Base-by-base conservation (phyloP, 495 filamentous ascomycete genomes). In the Haplographium delicatum region DNA sequence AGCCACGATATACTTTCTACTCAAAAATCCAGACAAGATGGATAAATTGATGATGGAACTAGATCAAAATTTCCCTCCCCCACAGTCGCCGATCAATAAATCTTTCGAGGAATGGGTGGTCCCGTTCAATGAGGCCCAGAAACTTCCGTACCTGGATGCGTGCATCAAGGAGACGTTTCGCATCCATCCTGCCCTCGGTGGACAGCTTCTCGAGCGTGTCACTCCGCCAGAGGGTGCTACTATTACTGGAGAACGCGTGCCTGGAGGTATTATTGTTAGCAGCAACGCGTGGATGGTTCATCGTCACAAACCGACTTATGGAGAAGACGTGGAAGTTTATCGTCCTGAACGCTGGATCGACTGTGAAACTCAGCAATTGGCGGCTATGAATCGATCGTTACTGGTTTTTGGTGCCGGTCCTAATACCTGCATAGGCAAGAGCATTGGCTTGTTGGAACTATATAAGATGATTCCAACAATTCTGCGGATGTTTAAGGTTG, bases 281-380 rank as follows among this genome's bases (percentile, higher is more conserved):
- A 60, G 57, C 41, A 61, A 60, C 38, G 38, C 57, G 0, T 58
- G 59, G 23, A 58, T 50, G 2, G n/a, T 64, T 9, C 48, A 51
- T 44, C 65, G 70, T 11, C 54, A 72, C 31, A 61, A 70, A 6
- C 65, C 67, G 15, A 61, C 82, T 1, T 83, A 75, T 52, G 75
- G 78, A 22, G 57, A 62, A 34, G 74, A 77, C 53, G 71, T 71
- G 16, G 71, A 80, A 28, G 49, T 50, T 1, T 85, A 75, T 57
- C 59, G 70, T 6, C 80, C 79, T 1, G 73, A 80, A 42, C 52
- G 79, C 18, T 83, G 78, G 80, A 52, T 78, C 5, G 25, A 45
- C 11, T 50, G 56, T 19, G 54, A 61, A 10, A 28, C 52, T 47
- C 65, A 63, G 54, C 44, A 61, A 28, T 18, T 57, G 53, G 56